phyloP scores from a whole-genome alignment of 2,329 filamentous ascomycete genomes.

The Dothidotthia symphoricarpi region DNA sequence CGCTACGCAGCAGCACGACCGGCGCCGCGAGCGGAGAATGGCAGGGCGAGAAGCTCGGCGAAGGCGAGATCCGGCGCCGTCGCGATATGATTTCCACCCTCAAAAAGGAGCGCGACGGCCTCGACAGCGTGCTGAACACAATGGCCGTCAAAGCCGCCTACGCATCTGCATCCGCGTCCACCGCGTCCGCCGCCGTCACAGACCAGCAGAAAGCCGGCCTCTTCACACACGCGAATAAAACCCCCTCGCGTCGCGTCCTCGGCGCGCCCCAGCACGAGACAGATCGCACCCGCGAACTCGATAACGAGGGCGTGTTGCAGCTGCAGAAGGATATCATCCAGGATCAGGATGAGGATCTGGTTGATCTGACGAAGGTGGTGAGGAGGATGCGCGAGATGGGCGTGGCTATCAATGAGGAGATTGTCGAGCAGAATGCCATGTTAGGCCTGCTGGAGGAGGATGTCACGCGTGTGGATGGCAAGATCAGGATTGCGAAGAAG shows the following conservation, averaged over 20 bases:
- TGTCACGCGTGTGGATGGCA: constrained; percentile 62
- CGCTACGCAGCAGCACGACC: constrained; percentile 48
- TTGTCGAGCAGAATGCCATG: constrained; percentile 70
- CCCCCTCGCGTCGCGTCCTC: constrained; percentile 62
- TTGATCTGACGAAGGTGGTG: constrained; percentile 67
- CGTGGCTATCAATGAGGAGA: constrained; percentile 70
- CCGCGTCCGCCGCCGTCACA: constrained; percentile 35
- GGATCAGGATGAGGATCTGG: constrained; percentile 72
- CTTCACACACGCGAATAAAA: constrained; percentile 30
- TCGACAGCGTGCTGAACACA: constrained; percentile 70
- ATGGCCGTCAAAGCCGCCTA: constrained; percentile 53
- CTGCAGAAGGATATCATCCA: constrained; percentile 72
- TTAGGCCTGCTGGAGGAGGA: constrained; percentile 66
- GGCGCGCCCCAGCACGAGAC: constrained; percentile 73
- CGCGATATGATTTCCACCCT: constrained; percentile 69
- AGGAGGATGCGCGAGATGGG: constrained; percentile 75
- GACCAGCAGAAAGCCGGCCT: constrained; percentile 38
- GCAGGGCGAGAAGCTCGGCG: constrained; percentile 57
- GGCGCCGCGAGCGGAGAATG: constrained; percentile 35
- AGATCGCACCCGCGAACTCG: constrained; percentile 71
- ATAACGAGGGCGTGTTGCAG: constrained; percentile 71
- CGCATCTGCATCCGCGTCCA: constrained; percentile 23
- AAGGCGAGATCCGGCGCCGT: constrained; percentile 71
- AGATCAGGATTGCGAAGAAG: constrained; percentile 72
- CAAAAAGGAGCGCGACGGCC: constrained; percentile 69